A percentile compares a stretch with the other conserved stretches of the same genome.
Conservation (phyloP, 129 eudicot species). For the Saposhnikovia divaricata region DNA sequence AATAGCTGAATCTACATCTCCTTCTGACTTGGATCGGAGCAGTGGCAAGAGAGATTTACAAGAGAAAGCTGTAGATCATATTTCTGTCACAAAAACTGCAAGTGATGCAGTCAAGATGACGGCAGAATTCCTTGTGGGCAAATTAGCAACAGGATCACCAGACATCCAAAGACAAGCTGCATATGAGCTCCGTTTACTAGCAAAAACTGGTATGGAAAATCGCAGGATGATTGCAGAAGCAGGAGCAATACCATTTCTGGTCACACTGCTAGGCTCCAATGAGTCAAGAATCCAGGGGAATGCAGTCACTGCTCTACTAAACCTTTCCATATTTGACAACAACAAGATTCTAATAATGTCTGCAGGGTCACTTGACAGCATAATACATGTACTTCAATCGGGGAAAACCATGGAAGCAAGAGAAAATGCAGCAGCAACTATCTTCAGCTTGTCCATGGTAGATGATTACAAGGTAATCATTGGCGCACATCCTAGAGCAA, state of each 20-base stretch:
- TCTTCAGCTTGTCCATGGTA: slow-evolving; percentile 62
- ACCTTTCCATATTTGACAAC: slow-evolving; percentile 84
- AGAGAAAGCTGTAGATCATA: slow-evolving; percentile 59
- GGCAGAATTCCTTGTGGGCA: slow-evolving; percentile 65
- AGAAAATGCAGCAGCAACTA: slow-evolving; percentile 85
- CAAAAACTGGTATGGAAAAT: slow-evolving; percentile 77
- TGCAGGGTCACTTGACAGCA: slow-evolving; percentile 68
- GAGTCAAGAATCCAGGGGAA: slow-evolving; percentile 78
- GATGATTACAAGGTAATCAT: slow-evolving; percentile 61
- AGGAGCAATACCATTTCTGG: slow-evolving; percentile 85
- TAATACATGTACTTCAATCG: slow-evolving; percentile 40
- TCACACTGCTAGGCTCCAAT: slow-evolving; percentile 42
- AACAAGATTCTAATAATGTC: slow-evolving; percentile 66
- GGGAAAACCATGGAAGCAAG: slow-evolving; percentile 78
- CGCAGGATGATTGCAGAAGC: slow-evolving; percentile 73
- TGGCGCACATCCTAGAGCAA: slow-evolving; percentile 64
- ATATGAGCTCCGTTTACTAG: slow-evolving; percentile 60
- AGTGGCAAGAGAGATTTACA: slow-evolving; percentile 41
- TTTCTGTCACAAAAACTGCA: slow-evolving; percentile 58
- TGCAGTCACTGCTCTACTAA: slow-evolving; percentile 73
- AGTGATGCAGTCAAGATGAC: slow-evolving; percentile 70
- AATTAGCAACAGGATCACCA: slow-evolving; percentile 62
- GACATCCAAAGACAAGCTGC: slow-evolving; percentile 72
- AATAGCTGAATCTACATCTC: slow-evolving; percentile 28
- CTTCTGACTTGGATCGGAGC: slow-evolving; percentile 38